phyloP scores from a whole-genome alignment of 352 stramenopile species.

The Globisporangium nagaii region DNA sequence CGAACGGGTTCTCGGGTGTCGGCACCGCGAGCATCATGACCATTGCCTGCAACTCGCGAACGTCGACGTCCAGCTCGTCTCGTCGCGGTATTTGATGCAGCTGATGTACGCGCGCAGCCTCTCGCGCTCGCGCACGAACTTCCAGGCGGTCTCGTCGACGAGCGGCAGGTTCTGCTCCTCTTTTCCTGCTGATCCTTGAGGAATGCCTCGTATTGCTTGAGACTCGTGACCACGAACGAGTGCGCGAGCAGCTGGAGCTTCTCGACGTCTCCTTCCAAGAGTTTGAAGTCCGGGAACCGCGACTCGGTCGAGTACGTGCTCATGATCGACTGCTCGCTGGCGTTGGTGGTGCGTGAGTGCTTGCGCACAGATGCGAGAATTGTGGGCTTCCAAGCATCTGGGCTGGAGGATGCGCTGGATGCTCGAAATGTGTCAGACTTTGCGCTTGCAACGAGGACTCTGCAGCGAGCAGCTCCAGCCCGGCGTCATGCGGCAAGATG shows the following conservation, averaged over 20 bases:
- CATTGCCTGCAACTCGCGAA: slow-evolving; percentile 2
- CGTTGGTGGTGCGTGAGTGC: background rate
- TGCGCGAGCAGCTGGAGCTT: background rate
- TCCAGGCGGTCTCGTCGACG: background rate
- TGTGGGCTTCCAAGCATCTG: no score
- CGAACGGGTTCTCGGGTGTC: slow-evolving; percentile 35
- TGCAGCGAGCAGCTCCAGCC: no score
- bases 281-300: slow-evolving; percentile 4
- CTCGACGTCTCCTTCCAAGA: background rate
- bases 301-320: no score
- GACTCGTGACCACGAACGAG: background rate
- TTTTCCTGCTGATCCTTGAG: background rate
- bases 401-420: no score
- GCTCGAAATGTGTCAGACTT: no score
- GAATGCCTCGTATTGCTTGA: slow-evolving; percentile 5
- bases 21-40: slow-evolving; percentile 40
- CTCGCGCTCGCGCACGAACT: background rate
- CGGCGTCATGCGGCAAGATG: no score
- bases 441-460: no score
- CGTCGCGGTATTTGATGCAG: background rate
- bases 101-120: slow-evolving; percentile 2
- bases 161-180: background rate
- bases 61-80: background rate
- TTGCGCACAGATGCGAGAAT: no score
- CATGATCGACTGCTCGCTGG: background rate